Percentiles rank a stretch among this genome's conserved stretches.
Conservation (phyloP, 2,329 filamentous ascomycete genomes). For the Beauveria australis region DNA sequence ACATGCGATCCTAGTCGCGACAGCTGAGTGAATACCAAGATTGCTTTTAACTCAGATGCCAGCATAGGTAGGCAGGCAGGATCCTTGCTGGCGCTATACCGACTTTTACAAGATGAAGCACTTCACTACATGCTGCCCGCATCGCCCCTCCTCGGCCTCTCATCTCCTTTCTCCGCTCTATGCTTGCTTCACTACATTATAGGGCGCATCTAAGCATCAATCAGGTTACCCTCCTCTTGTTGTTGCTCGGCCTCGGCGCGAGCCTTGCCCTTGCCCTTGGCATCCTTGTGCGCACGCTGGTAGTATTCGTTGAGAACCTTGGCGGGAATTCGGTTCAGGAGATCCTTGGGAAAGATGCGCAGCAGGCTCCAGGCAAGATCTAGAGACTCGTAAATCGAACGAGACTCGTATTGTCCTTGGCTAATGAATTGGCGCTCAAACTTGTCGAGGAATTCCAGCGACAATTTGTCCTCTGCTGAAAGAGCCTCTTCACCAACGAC, state of each 20-base stretch:
- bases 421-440: constrained; percentile 93
- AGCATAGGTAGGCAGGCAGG: background rate
- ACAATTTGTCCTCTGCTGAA: constrained; percentile 93
- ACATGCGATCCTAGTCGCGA: constrained; percentile 14
- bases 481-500: constrained; percentile 97
- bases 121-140: background rate
- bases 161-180: constrained; percentile 11
- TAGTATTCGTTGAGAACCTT: constrained; percentile 81
- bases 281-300: constrained; percentile 55
- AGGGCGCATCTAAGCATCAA: constrained; percentile 40
- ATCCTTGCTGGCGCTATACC: background rate
- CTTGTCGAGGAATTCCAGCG: constrained; percentile 95
- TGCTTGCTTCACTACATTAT: constrained; percentile 1
- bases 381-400: constrained; percentile 85
- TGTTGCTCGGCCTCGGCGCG: constrained; percentile 34
- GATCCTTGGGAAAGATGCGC: constrained; percentile 94
- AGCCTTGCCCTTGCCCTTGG: constrained; percentile 55
- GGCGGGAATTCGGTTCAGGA: constrained; percentile 88
- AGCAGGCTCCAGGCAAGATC: constrained; percentile 95
- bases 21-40: background rate
- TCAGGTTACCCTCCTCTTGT: constrained; percentile 49
- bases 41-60: background rate
- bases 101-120: no score
- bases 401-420: constrained; percentile 86
- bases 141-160: constrained; percentile 13